Evolutionary conservation across 352 stramenopile species (phyloP), one percentile per base, ranked within the genome.

Genomic region (Globisporangium spinosum): DNA sequence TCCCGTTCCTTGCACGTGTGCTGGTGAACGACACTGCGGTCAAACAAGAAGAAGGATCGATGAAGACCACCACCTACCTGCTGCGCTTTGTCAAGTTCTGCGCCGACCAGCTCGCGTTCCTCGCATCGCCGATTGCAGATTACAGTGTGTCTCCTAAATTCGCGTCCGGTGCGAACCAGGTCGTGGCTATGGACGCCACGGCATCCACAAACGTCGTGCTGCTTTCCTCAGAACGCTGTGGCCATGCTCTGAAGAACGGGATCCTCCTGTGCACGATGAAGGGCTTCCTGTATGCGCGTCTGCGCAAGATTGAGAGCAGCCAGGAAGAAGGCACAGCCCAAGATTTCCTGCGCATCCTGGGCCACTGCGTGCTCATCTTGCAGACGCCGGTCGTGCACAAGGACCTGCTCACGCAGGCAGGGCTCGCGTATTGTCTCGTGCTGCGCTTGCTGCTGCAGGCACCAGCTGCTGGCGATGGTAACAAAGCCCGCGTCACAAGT

Each of bases 381-480:
- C 75, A 87, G 65, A 91, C 84, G 2, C 70, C 58, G 20, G 86
- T 91, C 23, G 83, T 92, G n/a, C 82, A 90, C 70, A 94, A 94
- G 68, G 84, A 93, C 12, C 60, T 94, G 62, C 77, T 94, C 5
- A 94, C 86, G 0, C 85, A 92, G 64, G 83, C 85, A 4, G 86
- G 82, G 3, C 71, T 94, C 20, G 79, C 82, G 10, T 89, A 88
- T 67, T 89, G 83, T 54, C 73, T 93, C 8, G 56, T 91, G n/a
- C 66, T 90, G 27, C 84, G 84, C 3, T 34, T 93, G 38, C 58
- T 93, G 15, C 58, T 91, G 9, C 67, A 77, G n/a, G 60, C 75
- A n/a, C 64, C 64, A n/a, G n/a, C 45, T 51, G 49, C 45, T 32
- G 57, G 2, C 45, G n/a, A 45, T 38, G 13, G 63, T 25, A 13